A percentile compares a stretch with the other conserved stretches of the same genome.
These are phyloP conservation scores for Stachybotrys chlorohalonatus DNA, from an alignment of 2,329 filamentous ascomycete genomes.

Conservation along the genomic window DNA sequence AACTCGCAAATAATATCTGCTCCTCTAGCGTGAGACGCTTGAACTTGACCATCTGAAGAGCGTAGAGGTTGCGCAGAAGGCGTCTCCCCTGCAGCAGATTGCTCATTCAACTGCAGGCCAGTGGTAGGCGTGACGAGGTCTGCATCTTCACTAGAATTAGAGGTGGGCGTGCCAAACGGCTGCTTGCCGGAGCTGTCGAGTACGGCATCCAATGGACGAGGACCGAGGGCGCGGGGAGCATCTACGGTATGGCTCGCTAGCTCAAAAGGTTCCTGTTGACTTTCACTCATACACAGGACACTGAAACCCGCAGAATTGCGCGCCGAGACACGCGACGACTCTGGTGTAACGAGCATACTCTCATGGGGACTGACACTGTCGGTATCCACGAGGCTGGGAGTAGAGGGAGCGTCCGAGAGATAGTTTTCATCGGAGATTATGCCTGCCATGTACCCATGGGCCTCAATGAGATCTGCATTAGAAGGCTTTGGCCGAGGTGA, in stretches of 20 bases:
- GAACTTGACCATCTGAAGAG: not conserved
- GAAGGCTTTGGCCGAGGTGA: not conserved
- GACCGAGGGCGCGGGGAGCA: not conserved
- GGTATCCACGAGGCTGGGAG: conserved; percentile 19
- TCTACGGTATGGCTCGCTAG: not conserved
- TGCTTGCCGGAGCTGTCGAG: not conserved
- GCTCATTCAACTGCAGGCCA: not conserved
- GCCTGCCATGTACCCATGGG: conserved; percentile 11
- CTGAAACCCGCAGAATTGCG: conserved; percentile 17
- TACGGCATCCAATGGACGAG: not conserved
- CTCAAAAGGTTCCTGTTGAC: not conserved
- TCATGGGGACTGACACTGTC: conserved; percentile 19
- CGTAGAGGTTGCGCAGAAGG: not conserved
- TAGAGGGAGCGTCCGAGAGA: conserved; percentile 18
- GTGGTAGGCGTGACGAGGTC: not conserved
- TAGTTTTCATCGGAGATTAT: conserved; percentile 12
- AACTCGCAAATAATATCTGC: not conserved
- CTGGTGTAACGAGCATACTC: conserved; percentile 14
- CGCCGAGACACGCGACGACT: conserved; percentile 8
- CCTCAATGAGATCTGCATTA: not conserved
- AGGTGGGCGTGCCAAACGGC: not conserved
- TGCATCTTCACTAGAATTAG: not conserved
- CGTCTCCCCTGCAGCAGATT: not conserved
- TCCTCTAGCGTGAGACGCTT: not conserved
- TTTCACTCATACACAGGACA: conserved; percentile 14